Evolutionary conservation across 371 early-diverging fungal species (phyloP).

Genomic region (Rhizopus delemar): DNA sequence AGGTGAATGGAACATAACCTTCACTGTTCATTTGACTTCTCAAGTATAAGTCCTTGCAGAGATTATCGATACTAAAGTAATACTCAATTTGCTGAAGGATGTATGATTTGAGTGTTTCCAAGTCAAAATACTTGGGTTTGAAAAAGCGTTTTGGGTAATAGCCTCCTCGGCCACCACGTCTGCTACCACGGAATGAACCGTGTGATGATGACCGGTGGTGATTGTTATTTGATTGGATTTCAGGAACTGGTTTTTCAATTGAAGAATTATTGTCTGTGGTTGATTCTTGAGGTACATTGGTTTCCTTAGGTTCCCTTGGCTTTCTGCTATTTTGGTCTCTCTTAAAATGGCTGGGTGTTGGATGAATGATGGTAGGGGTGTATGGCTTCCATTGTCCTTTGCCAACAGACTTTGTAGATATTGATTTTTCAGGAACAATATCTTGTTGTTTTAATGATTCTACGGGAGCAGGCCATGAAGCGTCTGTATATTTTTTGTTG

Average conservation of each 20-base stretch:
- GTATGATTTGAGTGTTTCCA: conserved; percentile 47
- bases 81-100: conserved; percentile 68
- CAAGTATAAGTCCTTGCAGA: conserved; percentile 88
- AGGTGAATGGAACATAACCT: conserved; percentile 70
- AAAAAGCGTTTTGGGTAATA: conserved; percentile 18
- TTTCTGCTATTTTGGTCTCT: neutral
- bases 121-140: conserved; percentile 33
- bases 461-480: conserved; percentile 30
- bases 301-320: neutral
- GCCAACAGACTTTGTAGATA: conserved; percentile 13
- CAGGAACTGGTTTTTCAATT: neutral
- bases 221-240: neutral
- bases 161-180: conserved; percentile 28
- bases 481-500: conserved; percentile 6
- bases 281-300: neutral
- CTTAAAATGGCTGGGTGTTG: conserved; percentile 36
- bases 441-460: conserved; percentile 19
- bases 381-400: conserved; percentile 53
- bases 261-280: neutral
- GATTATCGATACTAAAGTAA: conserved; percentile 91
- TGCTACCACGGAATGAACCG: conserved; percentile 26
- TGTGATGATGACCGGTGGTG: neutral
- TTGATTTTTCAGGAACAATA: conserved; percentile 12
- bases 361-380: conserved; percentile 54
- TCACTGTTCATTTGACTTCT: conserved; percentile 80